Conservation (phyloP, 805 yeast species). For the Candida krabiensis region DNA sequence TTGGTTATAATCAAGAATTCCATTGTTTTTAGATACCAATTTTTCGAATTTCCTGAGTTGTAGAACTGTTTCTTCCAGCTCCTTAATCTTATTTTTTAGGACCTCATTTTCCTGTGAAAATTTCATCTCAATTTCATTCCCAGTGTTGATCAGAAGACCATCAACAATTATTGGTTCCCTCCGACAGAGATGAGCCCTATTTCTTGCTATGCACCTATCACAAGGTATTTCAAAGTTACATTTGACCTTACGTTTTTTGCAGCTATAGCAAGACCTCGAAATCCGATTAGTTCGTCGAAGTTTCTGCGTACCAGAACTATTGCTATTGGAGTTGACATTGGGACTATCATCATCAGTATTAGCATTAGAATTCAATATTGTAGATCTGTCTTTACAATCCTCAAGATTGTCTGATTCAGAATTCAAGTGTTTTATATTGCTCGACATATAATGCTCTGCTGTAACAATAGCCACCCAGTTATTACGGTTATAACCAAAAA, state of each 20-base stretch:
- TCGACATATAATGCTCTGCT: no score
- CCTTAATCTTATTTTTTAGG: slow-evolving; percentile 25
- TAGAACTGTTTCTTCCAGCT: slow-evolving; percentile 25
- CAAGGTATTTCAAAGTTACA: slow-evolving; percentile 51
- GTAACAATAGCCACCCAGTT: no score
- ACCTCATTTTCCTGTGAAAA: slow-evolving; percentile 30
- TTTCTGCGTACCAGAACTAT: slow-evolving; percentile 14
- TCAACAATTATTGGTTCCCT: slow-evolving; percentile 36
- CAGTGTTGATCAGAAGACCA: slow-evolving; percentile 30
- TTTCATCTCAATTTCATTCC: slow-evolving; percentile 23
- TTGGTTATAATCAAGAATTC: no score
- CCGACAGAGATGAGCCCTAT: slow-evolving; percentile 31
- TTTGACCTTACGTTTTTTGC: slow-evolving; percentile 47
- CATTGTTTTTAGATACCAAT: not conserved
- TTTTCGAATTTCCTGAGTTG: slow-evolving; percentile 6
- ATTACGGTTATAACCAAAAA: no score
- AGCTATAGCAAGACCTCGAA: slow-evolving; percentile 44
- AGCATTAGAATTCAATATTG: no score
- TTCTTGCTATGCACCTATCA: slow-evolving; percentile 38
- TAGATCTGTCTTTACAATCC: no score
- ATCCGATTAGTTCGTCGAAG: slow-evolving; percentile 33
- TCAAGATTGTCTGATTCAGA: no score
- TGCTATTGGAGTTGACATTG: not conserved
- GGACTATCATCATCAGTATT: no score
- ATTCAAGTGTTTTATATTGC: no score